Base-by-base conservation (phyloP, 352 stramenopile genomes). In the Elongisporangium undulatum region DNA sequence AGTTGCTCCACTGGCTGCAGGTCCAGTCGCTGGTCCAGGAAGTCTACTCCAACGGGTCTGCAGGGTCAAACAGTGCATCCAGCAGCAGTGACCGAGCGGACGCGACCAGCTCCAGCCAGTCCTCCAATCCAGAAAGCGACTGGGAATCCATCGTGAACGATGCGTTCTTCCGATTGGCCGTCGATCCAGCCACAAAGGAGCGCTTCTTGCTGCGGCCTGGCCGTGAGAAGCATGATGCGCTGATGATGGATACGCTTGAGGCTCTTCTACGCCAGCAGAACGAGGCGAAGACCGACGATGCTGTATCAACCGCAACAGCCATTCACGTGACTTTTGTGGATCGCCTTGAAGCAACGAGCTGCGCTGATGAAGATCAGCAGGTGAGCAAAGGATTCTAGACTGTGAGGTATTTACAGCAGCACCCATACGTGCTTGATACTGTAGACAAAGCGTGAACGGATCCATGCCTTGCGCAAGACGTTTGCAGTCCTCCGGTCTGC, bases 1-100 rank as follows among this genome's bases (percentile, higher is more conserved):
- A 94, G 52, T n/a, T 87, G 29, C 66, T 92, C 24, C 71, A 93
- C 52, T 94, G 85, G 85, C 41, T 69, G 16, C 70, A 89, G 49
- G 72, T 79, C 49, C 58, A 72, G 53, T 70, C 89, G 55, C 67
- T 92, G 10, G 67, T 66, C 2, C n/a, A 59, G 10, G 59, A 34
- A 2, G 73, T 79, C 26, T 90, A 90, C 55, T 75, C 62, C 45
- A 51, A 55, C 55, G 22, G 9, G 15, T 24, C 19, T 23, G 41
- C 50, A 7, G 19, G 4, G 16, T 21, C 7, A 22, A 10, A 26
- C 12, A 13, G 24, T 38, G n/a, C n/a, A n/a, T 9, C 16, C 41
- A 17, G 29, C 26, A 53, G n/a, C 52, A 5, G 21, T 39, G 17
- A n/a, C 23, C 1, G n/a, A 26, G 21, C 29, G 17, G n/a, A 22